These are phyloP conservation scores for Hypoxylon fragiforme DNA, from an alignment of 495 filamentous ascomycete genomes.

Conservation along the genomic window DNA sequence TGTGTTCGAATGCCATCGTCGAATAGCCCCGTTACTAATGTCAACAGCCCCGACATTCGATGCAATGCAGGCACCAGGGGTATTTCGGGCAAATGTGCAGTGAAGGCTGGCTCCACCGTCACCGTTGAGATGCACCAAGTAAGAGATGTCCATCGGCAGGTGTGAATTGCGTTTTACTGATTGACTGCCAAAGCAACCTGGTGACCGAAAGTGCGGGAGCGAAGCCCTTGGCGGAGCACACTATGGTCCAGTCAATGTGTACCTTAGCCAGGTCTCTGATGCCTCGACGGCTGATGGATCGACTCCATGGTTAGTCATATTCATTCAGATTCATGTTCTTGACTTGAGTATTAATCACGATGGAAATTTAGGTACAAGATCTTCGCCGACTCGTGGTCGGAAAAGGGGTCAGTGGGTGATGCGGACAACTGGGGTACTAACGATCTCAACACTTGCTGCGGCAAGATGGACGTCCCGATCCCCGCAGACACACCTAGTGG, in stretches of 20 bases:
- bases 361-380: no score
- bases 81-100: slow-evolving; percentile 32
- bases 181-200: slow-evolving; percentile 45
- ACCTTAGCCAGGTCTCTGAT: slow-evolving; percentile 52
- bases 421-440: slow-evolving; percentile 44
- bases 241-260: slow-evolving; percentile 55
- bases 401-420: slow-evolving; percentile 42
- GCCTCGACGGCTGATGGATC: slow-evolving; percentile 44
- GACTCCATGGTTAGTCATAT: no score
- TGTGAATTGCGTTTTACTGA: slow-evolving; percentile 36
- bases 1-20: slow-evolving; percentile 42
- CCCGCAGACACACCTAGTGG: slow-evolving; percentile 43
- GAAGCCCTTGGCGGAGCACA: slow-evolving; percentile 57
- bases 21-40: slow-evolving; percentile 47
- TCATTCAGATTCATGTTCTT: no score
- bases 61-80: slow-evolving; percentile 38
- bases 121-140: slow-evolving; percentile 55
- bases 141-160: background rate
- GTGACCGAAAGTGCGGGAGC: slow-evolving; percentile 45
- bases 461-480: slow-evolving; percentile 45
- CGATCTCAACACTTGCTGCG: slow-evolving; percentile 47
- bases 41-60: slow-evolving; percentile 47
- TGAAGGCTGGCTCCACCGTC: slow-evolving; percentile 47
- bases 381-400: slow-evolving; percentile 37
- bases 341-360: no score